These are phyloP conservation scores for Eimeria tenella DNA, from an alignment of 169 alveolate genomes.

Conservation along the genomic window DNA sequence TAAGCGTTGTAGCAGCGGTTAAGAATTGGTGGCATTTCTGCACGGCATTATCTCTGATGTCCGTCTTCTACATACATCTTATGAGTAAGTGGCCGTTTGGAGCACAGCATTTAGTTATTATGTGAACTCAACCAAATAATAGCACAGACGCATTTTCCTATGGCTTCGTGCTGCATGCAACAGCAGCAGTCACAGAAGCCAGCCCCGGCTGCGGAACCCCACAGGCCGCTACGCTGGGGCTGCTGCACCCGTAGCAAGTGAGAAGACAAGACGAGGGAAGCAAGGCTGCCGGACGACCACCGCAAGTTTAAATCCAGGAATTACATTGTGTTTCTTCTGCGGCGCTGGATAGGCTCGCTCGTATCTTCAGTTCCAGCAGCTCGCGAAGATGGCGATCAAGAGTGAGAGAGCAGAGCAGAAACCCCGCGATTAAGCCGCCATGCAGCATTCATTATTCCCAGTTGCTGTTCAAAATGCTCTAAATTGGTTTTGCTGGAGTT, in stretches of 20 bases:
- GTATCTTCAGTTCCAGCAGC: conserved; percentile 6
- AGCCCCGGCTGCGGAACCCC: neutral
- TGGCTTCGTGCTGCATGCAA: too few relatives aligned
- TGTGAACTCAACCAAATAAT: neutral
- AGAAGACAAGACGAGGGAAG: neutral
- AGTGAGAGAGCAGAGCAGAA: neutral
- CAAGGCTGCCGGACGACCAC: neutral
- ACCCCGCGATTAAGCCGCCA: neutral
- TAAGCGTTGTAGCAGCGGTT: too few relatives aligned
- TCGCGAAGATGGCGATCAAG: conserved; percentile 31
- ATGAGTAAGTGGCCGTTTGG: too few relatives aligned
- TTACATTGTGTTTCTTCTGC: neutral
- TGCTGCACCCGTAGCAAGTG: neutral
- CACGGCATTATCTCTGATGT: too few relatives aligned
- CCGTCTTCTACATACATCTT: too few relatives aligned
- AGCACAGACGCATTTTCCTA: neutral
- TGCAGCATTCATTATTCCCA: neutral
- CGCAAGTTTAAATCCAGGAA: neutral
- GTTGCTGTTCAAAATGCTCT: neutral
- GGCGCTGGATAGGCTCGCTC: neutral
- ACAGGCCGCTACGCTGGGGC: neutral
- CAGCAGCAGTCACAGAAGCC: neutral
- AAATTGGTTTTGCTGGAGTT: neutral
- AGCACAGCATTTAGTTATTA: neutral
- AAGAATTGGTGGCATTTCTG: too few relatives aligned